Conservation (phyloP, 768 basidiomycete species). For the Lenzites betulinus region DNA sequence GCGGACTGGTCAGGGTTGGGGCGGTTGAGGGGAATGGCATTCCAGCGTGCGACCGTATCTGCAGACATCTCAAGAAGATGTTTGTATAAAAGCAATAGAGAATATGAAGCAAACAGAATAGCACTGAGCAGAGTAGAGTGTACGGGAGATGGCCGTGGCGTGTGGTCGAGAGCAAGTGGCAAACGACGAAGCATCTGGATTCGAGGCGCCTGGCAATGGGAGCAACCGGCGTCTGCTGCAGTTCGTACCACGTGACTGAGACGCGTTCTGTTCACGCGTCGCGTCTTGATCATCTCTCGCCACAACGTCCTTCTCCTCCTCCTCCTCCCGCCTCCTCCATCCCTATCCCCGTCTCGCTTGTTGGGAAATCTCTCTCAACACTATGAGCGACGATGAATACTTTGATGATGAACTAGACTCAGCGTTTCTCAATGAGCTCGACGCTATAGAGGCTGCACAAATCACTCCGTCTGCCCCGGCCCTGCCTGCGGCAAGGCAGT, state of each 20-base stretch:
- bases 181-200: too few relatives aligned
- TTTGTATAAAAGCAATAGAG: background rate
- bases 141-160: background rate
- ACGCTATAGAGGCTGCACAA: constrained; percentile 70
- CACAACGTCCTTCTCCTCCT: constrained; percentile 4
- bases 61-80: constrained; percentile 57
- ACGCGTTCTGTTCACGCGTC: constrained; percentile 14
- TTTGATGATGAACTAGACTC: constrained; percentile 67
- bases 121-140: background rate
- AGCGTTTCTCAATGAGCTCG: constrained; percentile 59
- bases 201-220: background rate
- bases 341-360: background rate
- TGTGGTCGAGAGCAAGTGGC: too few relatives aligned
- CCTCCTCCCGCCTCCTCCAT: background rate
- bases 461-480: constrained; percentile 21
- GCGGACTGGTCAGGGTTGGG: constrained; percentile 28
- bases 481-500: background rate
- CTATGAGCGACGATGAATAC: constrained; percentile 79
- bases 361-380: background rate
- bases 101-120: background rate
- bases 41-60: constrained; percentile 69
- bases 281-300: background rate
- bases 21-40: constrained; percentile 58
- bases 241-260: constrained; percentile 1
- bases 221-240: background rate